Evolutionary conservation across 495 filamentous ascomycete genomes (phyloP).

Genomic region (Daldinia caldariorum): DNA sequence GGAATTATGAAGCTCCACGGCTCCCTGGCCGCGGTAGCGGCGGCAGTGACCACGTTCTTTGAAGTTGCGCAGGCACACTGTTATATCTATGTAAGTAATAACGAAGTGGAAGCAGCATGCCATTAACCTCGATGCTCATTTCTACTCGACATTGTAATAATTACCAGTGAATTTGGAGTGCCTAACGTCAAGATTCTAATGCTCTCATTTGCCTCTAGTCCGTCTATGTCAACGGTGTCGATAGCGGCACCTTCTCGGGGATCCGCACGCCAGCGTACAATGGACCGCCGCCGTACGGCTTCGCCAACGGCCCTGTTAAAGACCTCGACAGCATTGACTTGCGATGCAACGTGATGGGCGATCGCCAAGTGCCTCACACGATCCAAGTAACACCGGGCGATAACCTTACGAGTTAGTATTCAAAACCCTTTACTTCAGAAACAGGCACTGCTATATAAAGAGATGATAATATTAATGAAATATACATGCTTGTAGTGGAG

Average conservation of each 20-base stretch:
- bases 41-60: neutral
- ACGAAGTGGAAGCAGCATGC: neutral
- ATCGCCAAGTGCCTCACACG: conserved; percentile 51
- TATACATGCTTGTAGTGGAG: neutral
- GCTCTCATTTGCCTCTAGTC: neutral
- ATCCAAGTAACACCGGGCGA: conserved; percentile 57
- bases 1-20: neutral
- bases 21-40: neutral
- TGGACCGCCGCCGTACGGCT: conserved; percentile 52
- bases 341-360: conserved; percentile 58
- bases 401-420: conserved; percentile 54
- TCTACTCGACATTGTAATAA: neutral
- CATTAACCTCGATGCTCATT: neutral
- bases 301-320: conserved; percentile 57
- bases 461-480: neutral
- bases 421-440: neutral
- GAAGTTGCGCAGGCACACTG: neutral
- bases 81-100: neutral
- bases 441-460: neutral
- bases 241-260: conserved; percentile 53
- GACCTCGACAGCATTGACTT: conserved; percentile 56
- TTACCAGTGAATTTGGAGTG: neutral
- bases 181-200: neutral
- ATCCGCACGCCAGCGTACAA: conserved; percentile 56
- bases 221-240: conserved; percentile 55